Percentiles rank a stretch among this genome's conserved stretches.
These are phyloP conservation scores for Multifurca ochricompacta DNA, from an alignment of 768 basidiomycete genomes.

Conservation along the genomic window DNA sequence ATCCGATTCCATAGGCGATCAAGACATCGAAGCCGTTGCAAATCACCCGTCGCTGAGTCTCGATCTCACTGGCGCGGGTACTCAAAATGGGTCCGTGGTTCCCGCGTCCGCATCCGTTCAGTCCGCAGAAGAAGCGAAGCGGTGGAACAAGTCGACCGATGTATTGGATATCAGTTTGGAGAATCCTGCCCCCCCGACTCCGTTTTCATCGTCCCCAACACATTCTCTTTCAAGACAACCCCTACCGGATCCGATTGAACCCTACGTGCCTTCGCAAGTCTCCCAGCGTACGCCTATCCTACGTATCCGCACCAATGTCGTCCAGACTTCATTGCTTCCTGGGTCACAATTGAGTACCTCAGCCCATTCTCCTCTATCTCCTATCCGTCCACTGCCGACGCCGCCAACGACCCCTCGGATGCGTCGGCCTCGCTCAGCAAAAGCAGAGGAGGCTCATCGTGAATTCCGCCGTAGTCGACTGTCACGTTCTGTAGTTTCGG, in stretches of 20 bases:
- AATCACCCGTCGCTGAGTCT: slow-evolving; percentile 5
- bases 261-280: not conserved
- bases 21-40: not conserved
- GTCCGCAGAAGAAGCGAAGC: not conserved
- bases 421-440: slow-evolving; percentile 2
- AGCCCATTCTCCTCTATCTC: not conserved
- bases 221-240: not conserved
- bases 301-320: slow-evolving; percentile 2
- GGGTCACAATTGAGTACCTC: not conserved
- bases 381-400: slow-evolving; percentile 6
- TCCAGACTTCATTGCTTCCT: not conserved
- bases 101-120: not conserved
- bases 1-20: not conserved
- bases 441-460: slow-evolving; percentile 1
- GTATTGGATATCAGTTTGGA: slow-evolving; percentile 13
- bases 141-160: not conserved
- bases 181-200: slow-evolving; percentile 4
- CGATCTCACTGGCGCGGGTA: slow-evolving; percentile 7
- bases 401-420: not conserved
- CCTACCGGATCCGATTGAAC: slow-evolving; percentile 5
- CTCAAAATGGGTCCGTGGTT: not conserved
- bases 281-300: not conserved
- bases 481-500: not conserved
- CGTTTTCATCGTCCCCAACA: not conserved
- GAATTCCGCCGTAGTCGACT: not conserved